Conservation (phyloP, 2,329 filamentous ascomycete genomes). For the Dothistroma pini region DNA sequence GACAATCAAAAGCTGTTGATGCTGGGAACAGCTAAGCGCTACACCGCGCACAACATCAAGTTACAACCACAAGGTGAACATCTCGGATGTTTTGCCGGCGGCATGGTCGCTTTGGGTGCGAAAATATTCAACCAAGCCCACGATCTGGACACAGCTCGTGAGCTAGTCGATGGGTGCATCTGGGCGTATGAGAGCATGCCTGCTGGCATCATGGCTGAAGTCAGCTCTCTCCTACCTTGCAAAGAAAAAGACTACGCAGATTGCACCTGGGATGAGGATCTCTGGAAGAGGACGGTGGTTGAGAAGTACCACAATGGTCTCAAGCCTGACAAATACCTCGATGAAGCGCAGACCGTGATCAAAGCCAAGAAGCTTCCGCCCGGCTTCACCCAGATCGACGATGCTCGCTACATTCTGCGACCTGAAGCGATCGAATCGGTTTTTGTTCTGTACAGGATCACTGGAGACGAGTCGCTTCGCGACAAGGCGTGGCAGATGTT, state of each 20-base stretch:
- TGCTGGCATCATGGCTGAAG: constrained; percentile 61
- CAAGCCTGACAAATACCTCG: constrained; percentile 12
- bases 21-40: constrained; percentile 19
- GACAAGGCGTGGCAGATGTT: constrained; percentile 76
- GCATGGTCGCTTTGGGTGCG: constrained; percentile 65
- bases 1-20: constrained; percentile 33
- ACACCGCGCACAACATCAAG: constrained; percentile 12
- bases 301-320: constrained; percentile 22
- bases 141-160: constrained; percentile 55
- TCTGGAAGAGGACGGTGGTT: constrained; percentile 42
- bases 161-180: constrained; percentile 61
- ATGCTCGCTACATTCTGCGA: constrained; percentile 63
- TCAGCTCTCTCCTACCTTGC: constrained; percentile 50
- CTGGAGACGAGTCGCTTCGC: constrained; percentile 62
- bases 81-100: constrained; percentile 67
- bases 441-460: constrained; percentile 73
- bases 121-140: constrained; percentile 53
- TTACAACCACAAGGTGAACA: constrained; percentile 22
- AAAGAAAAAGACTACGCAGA: constrained; percentile 36
- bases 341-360: constrained; percentile 31
- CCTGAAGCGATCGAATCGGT: constrained; percentile 79
- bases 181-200: constrained; percentile 59
- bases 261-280: constrained; percentile 39
- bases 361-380: constrained; percentile 48
- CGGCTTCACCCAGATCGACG: constrained; percentile 56